phyloP scores from a whole-genome alignment of 805 yeast genomes.

The Candida ortonii region DNA sequence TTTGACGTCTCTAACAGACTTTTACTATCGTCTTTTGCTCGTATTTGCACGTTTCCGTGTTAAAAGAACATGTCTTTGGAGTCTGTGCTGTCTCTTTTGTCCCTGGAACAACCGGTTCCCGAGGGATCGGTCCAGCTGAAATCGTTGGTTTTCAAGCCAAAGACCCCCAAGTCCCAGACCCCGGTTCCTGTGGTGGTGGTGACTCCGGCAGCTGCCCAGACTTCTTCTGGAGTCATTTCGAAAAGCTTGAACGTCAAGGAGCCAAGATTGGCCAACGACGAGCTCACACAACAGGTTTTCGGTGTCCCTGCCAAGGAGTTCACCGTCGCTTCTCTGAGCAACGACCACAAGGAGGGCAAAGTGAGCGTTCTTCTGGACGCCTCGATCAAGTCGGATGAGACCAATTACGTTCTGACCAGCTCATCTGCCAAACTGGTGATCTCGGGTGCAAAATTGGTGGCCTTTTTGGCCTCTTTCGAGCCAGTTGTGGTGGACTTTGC shows the following conservation, averaged over 20 bases:
- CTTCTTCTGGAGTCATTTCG: constrained; percentile 67
- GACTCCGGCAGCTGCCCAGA: constrained; percentile 67
- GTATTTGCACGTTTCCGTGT: background rate
- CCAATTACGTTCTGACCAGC: constrained; percentile 44
- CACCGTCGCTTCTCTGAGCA: constrained; percentile 50
- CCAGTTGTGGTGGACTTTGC: constrained; percentile 53
- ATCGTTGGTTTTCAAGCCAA: constrained; percentile 85
- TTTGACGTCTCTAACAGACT: too few relatives aligned
- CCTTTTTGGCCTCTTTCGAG: constrained; percentile 52
- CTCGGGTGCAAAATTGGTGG: constrained; percentile 44
- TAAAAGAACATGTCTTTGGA: constrained; percentile 55
- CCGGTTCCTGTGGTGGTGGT: constrained; percentile 80
- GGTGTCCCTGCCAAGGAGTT: constrained; percentile 57
- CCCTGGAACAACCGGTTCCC: constrained; percentile 52
- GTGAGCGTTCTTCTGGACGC: constrained; percentile 59
- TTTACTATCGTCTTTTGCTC: background rate
- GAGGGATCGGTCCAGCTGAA: constrained; percentile 59
- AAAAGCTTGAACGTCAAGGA: constrained; percentile 70
- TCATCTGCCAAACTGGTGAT: constrained; percentile 51
- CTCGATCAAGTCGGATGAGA: constrained; percentile 41
- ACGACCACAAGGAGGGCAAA: constrained; percentile 48
- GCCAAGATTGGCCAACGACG: constrained; percentile 85
- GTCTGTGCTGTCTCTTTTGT: constrained; percentile 63
- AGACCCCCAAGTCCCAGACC: constrained; percentile 76
- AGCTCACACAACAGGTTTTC: constrained; percentile 64